Evolutionary conservation across 2,329 filamentous ascomycete species (phyloP).

Genomic region (Beauveria sp.): DNA sequence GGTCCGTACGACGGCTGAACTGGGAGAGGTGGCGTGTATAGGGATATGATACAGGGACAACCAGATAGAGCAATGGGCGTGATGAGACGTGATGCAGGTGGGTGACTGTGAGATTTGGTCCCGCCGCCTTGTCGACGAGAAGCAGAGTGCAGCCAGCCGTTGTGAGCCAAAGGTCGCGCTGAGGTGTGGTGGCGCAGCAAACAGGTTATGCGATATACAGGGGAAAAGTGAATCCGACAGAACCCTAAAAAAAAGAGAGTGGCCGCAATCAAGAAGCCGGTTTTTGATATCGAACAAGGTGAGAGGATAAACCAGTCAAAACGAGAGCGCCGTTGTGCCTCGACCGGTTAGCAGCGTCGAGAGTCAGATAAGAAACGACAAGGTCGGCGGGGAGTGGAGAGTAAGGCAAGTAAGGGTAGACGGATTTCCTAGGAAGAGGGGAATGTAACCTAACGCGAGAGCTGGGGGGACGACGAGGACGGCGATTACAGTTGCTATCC

Average conservation of each 20-base stretch:
- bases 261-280: not conserved
- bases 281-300: not conserved
- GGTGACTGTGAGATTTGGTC: not conserved
- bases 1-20: not conserved
- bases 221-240: not conserved
- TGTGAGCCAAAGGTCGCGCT: not conserved
- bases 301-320: not conserved
- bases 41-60: not conserved
- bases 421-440: constrained; percentile 8
- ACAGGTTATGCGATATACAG: not conserved
- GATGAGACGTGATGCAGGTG: not conserved
- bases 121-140: not conserved
- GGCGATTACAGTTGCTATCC: constrained; percentile 5
- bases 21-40: not conserved
- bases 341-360: not conserved
- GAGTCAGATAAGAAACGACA: constrained; percentile 12
- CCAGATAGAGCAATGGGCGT: not conserved
- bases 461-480: constrained; percentile 7
- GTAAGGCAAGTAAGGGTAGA: constrained; percentile 3
- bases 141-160: not conserved
- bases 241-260: not conserved
- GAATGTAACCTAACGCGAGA: constrained; percentile 18
- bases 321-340: constrained; percentile 6
- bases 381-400: constrained; percentile 12
- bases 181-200: not conserved